Evolutionary conservation across 106 monocot genomes (phyloP), one percentile per base, ranked within the genome.

Genomic region (Phalaenopsis aphrodite): DNA sequence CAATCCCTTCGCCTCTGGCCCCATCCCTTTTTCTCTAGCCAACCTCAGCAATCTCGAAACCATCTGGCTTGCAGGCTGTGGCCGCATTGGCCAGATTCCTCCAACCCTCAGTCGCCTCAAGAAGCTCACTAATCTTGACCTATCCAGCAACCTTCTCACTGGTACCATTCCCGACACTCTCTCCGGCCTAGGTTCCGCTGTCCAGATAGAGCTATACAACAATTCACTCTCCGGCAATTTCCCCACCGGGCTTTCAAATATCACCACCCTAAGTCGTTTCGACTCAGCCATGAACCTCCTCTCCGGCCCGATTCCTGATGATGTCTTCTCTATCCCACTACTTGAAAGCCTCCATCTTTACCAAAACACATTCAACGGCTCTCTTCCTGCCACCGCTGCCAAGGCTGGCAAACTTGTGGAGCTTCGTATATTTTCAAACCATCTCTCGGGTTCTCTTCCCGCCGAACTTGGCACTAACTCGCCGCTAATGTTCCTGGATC

Each of bases 51-150:
- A 45, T 2, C 81, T 95, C 19, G 66, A 85, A 68, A 75, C 36
- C 5, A 84, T 95, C 21, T 95, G 91, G 93, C 85, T 93, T 55
- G 72, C 88, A 17, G 42, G 42, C 3, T 93, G 91, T 84, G 80
- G 84, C 67, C 89, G 93, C 56, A 49, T 84, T 30, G 91, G 95
- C 5, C 15, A 41, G 15, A 95, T 95, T 55, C 95, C 95, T 16
- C 30, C 82, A 3, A 72, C 82, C 1, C 80, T 95, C 38, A 91
- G 91, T 37, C 3, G n/a, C 8, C 84, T 94, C 8, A 16, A 24
- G 4, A 84, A 57, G 0, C 72, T 92, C 15, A 58, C 14, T 16
- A 78, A 85, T 42, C 83, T 91, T 7, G 86, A 88, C 30, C 49
- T 87, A 38, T 83, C 87, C 18, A 21, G 42, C 23, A 86, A 87